Conservation (phyloP, 2,329 filamentous ascomycete genomes). For the Pyrenophora tritici-repentis region DNA sequence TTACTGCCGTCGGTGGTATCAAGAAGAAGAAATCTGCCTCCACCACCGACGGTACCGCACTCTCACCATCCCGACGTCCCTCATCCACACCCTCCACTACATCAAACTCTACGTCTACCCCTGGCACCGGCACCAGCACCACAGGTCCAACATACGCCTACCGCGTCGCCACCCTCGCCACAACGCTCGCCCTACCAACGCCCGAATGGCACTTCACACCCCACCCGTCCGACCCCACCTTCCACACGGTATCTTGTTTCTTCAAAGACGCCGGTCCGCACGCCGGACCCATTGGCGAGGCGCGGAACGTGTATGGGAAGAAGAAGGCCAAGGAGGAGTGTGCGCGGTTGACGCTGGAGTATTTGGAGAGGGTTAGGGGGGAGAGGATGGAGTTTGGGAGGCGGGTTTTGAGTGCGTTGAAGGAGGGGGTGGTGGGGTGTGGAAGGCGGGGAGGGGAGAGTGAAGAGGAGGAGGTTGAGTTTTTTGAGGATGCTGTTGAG, state of each 20-base stretch:
- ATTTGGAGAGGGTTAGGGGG: conserved; percentile 46
- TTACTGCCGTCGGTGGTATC: conserved; percentile 30
- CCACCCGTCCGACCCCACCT: conserved; percentile 20
- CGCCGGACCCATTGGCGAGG: conserved; percentile 47
- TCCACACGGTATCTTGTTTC: conserved; percentile 45
- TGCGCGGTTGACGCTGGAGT: conserved; percentile 48
- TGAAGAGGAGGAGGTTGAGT: not conserved
- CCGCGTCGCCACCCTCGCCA: conserved; percentile 27
- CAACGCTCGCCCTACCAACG: conserved; percentile 24
- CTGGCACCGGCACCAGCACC: not conserved
- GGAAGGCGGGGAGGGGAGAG: conserved; percentile 1
- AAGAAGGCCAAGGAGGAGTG: conserved; percentile 57
- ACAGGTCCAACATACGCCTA: conserved; percentile 7
- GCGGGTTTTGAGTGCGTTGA: conserved; percentile 20
- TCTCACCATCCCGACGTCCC: not conserved
- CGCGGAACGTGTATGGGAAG: conserved; percentile 53
- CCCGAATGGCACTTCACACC: conserved; percentile 28
- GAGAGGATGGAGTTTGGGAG: conserved; percentile 22
- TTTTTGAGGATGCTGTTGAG: not conserved
- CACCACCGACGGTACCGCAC: not conserved
- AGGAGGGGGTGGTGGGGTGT: not conserved
- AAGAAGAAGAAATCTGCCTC: conserved; percentile 34
- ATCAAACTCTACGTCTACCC: too few species aligned
- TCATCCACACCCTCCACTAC: not conserved
- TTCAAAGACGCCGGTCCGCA: conserved; percentile 37